These are phyloP conservation scores for Saitozyma sp. DNA, from an alignment of 768 basidiomycete species.

Conservation along the genomic window DNA sequence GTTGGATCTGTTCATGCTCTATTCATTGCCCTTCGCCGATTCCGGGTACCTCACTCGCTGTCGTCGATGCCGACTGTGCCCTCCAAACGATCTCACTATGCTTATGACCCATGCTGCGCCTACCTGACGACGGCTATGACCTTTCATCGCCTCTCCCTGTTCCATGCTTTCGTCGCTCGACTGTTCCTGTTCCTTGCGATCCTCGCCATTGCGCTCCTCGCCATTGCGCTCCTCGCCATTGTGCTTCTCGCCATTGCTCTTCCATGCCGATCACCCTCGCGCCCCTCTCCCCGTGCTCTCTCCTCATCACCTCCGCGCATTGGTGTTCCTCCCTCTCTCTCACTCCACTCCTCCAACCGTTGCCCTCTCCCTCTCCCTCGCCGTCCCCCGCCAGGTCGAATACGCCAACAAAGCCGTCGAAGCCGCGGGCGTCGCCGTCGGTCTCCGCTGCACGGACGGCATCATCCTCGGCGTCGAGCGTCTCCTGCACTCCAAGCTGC, in stretches of 20 bases:
- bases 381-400: constrained; percentile 67
- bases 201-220: background rate
- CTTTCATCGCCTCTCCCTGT: background rate
- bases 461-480: constrained; percentile 97
- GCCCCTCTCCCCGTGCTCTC: too few relatives aligned
- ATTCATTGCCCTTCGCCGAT: too few relatives aligned
- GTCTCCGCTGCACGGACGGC: constrained; percentile 89
- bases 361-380: background rate
- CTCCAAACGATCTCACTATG: too few relatives aligned
- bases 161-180: background rate
- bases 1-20: too few relatives aligned
- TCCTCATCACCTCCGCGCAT: too few relatives aligned
- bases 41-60: too few relatives aligned
- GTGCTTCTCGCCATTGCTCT: background rate
- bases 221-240: background rate
- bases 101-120: too few relatives aligned
- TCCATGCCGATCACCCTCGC: background rate
- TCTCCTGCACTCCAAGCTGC: constrained; percentile 89
- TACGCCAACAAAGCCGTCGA: constrained; percentile 99
- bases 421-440: constrained; percentile 97
- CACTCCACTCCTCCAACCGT: too few relatives aligned
- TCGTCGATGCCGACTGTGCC: too few relatives aligned
- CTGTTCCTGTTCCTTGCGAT: background rate
- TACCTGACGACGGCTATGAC: constrained; percentile 10
- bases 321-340: too few relatives aligned